Evolutionary conservation across 306 rosid genomes (phyloP), one percentile per base, ranked within the genome.

Genomic region (Abrus precatorius): DNA sequence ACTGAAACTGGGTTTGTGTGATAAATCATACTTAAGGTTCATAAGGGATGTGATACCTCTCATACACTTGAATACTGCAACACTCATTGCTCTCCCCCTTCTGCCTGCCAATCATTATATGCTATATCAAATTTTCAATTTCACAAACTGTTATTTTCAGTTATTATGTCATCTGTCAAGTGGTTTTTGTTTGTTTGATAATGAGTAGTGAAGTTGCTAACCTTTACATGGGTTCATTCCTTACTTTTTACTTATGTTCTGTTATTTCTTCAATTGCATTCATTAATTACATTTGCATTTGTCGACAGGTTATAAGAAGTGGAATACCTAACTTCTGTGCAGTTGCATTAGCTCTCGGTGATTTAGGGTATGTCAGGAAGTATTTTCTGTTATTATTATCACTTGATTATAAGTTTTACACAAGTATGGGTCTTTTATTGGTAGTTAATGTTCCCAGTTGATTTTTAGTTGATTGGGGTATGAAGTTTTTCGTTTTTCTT

Each of bases 261-360:
- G 60, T 32, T 55, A 79, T 52, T 29, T 49, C 76, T 54, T 71
- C 52, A 49, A 55, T 33, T 20, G 47, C 20, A 20, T 20, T 20
- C 20, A 20, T 20, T 20, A 20, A 47, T 78, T 69, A 32, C 52
- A 40, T 55, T 82, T 68, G 50, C 49, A 44, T 79, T 80, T 72
- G 13, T 73, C 88, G 74, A 85, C 89, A 95, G 98, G 99, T 93
- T 85, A 89, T 90, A 82, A 92, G 99, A 89, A 96, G 98, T 82
- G 99, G 99, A 86, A 76, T 96, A 69, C 98, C 99, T 28, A 96
- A 96, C 84, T 96, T 93, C 74, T 96, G 98, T 93, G 97, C 99
- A 32, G 99, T 96, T 84, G 98, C 98, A 76, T 83, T 96, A 71
- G 99, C 97, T 79, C 98, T 96, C 75, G 27, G 38, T 80, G 98